Base-by-base conservation (phyloP, 1,284 basidiomycete species). In the Ceratobasidium sp. region DNA sequence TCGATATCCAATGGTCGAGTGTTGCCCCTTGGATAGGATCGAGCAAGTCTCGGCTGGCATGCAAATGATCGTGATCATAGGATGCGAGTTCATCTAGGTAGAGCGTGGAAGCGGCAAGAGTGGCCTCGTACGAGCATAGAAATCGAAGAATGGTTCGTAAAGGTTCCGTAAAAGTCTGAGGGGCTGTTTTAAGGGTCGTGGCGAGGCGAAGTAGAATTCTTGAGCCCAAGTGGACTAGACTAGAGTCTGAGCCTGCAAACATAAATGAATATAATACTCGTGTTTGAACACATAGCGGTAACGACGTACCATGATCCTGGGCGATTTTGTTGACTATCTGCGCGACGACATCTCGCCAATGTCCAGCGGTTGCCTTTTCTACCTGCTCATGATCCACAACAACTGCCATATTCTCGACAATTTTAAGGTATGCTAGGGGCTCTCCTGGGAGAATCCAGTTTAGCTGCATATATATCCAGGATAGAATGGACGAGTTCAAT, bases 381-480 rank as follows among this genome's bases (percentile, higher is more conserved):
- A 76, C 65, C 46, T 79, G 81, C 44, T 78, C 79, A 20, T 59
- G 76, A n/a, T 81, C 80, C 44, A 79, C 76, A 2, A 78, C 79
- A 28, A 89, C 83, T 44, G 92, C 80, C 67, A 94, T 85, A 80
- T 95, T 94, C 80, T 93, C 91, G 5, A 95, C 80, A 38, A 95
- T 89, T 77, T 88, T 90, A 40, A 90, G 84, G 93, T 93, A 95
- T 0, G 89, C 88, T 15, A 90, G 81, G 2, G 84, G 83, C 79
- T 93, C 91, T 0, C 84, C 84, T n/a, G 80, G 80, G 13, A 82
- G 84, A 13, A 85, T 80, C 5, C 44, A 78, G 54, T 86, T 80
- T 38, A 94, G 83, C 82, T 95, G 93, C 84, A 93, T 90, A 82
- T 92, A 90, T 23, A 96, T 89, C 96, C 96, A 97, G 0, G 90